These are phyloP conservation scores for Sclerotinia subarctica DNA, from an alignment of 2,329 filamentous ascomycete genomes.

Conservation along the genomic window DNA sequence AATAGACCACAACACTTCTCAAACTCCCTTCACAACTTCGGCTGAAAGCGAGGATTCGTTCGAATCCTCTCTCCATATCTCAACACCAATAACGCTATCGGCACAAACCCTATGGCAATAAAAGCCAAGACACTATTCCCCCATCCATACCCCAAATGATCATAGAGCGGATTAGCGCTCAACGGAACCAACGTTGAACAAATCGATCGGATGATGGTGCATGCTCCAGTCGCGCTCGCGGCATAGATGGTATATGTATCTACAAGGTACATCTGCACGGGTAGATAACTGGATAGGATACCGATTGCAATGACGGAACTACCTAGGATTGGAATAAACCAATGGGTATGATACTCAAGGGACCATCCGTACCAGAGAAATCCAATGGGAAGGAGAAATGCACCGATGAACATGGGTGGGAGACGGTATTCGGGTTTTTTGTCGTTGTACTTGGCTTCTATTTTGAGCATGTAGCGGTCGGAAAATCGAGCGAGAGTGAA, in stretches of 20 bases:
- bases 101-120: conserved; percentile 6
- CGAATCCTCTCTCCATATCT: conserved; percentile 13
- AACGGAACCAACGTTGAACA: background rate
- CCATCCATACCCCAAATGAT: conserved; percentile 5
- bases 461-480: conserved; percentile 20
- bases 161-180: background rate
- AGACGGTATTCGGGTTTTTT: conserved; percentile 41
- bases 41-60: conserved; percentile 8
- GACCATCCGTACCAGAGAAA: conserved; percentile 61
- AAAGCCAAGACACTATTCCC: conserved; percentile 10
- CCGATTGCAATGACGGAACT: conserved; percentile 49
- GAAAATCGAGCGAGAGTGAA: background rate
- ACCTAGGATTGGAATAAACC: conserved; percentile 53
- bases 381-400: conserved; percentile 48
- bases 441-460: conserved; percentile 42
- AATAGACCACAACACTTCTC: background rate
- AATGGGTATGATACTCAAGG: conserved; percentile 51
- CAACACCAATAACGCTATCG: conserved; percentile 1
- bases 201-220: background rate
- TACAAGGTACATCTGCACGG: conserved; percentile 46
- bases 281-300: conserved; percentile 42
- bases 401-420: conserved; percentile 49
- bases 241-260: conserved; percentile 42
- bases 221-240: conserved; percentile 1
- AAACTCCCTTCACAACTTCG: background rate